A percentile compares a stretch with the other conserved stretches of the same genome.
These are phyloP conservation scores for Primulina tabacum DNA, from an alignment of 257 asterid species.

Conservation along the genomic window DNA sequence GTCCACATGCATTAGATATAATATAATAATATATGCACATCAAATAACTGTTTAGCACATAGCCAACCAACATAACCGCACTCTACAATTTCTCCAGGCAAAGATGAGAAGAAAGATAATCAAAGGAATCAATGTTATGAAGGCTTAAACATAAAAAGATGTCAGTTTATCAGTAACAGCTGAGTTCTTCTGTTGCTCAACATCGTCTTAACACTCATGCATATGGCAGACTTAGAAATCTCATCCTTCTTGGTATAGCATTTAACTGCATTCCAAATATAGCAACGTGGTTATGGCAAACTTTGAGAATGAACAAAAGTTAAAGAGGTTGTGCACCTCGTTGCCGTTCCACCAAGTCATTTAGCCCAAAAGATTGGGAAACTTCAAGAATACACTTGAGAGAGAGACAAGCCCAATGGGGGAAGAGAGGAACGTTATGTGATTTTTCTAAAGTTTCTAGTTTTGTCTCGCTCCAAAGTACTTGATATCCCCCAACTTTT, in stretches of 20 bases:
- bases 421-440: background rate
- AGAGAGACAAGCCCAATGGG: background rate
- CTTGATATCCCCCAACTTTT: background rate
- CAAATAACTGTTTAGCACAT: background rate
- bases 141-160: background rate
- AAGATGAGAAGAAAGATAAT: conserved; percentile 1
- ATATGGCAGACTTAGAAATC: background rate
- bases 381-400: background rate
- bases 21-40: no score
- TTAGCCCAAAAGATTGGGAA: background rate
- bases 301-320: background rate
- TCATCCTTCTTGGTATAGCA: background rate
- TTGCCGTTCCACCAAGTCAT: background rate
- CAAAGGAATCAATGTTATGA: background rate
- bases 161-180: no score
- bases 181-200: background rate
- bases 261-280: background rate
- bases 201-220: background rate
- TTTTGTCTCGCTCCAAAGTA: background rate
- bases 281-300: background rate
- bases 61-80: background rate
- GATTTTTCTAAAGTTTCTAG: background rate
- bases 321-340: background rate
- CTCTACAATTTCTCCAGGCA: background rate
- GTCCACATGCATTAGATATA: background rate